A percentile compares a stretch with the other conserved stretches of the same genome.
These are phyloP conservation scores for Tolypocladium tundrense DNA, from an alignment of 2,329 filamentous ascomycete species.

Conservation along the genomic window DNA sequence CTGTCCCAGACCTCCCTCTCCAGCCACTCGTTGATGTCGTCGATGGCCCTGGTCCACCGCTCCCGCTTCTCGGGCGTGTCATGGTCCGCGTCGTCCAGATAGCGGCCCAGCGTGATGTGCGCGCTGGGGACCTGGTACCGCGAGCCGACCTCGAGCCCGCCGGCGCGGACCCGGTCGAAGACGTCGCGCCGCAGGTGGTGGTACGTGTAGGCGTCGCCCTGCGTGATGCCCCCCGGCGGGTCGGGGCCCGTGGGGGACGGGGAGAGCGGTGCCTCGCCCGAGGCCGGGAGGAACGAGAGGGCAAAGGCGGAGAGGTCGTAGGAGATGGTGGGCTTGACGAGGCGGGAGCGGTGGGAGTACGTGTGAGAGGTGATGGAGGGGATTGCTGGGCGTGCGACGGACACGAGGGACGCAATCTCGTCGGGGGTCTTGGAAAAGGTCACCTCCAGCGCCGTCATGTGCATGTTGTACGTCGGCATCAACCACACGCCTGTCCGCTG, in stretches of 20 bases:
- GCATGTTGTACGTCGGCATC: conserved; percentile 68
- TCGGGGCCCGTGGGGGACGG: conserved; percentile 29
- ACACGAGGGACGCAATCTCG: conserved; percentile 56
- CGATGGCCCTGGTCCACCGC: conserved; percentile 59
- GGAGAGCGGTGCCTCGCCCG: conserved; percentile 40
- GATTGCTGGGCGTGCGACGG: conserved; percentile 44
- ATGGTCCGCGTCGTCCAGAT: conserved; percentile 59
- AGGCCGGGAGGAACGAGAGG: conserved; percentile 75
- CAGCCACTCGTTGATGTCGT: conserved; percentile 69
- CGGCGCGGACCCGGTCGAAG: conserved; percentile 48
- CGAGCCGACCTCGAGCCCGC: conserved; percentile 61
- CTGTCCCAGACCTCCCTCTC: conserved; percentile 59
- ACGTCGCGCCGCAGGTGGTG: conserved; percentile 81
- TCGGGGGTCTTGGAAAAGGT: conserved; percentile 64
- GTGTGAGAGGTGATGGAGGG: conserved; percentile 56
- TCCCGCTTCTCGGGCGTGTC: conserved; percentile 46
- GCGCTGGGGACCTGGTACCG: conserved; percentile 84
- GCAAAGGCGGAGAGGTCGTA: conserved; percentile 82
- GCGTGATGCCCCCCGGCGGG: conserved; percentile 21
- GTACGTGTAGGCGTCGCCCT: conserved; percentile 67
- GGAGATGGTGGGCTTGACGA: conserved; percentile 74
- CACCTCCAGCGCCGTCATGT: conserved; percentile 78
- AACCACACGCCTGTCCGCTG: conserved; percentile 62
- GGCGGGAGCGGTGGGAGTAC: conserved; percentile 54
- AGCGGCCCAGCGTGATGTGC: conserved; percentile 80